Conservation (phyloP, 2,329 filamentous ascomycete species). For the Leptographium procerum region DNA sequence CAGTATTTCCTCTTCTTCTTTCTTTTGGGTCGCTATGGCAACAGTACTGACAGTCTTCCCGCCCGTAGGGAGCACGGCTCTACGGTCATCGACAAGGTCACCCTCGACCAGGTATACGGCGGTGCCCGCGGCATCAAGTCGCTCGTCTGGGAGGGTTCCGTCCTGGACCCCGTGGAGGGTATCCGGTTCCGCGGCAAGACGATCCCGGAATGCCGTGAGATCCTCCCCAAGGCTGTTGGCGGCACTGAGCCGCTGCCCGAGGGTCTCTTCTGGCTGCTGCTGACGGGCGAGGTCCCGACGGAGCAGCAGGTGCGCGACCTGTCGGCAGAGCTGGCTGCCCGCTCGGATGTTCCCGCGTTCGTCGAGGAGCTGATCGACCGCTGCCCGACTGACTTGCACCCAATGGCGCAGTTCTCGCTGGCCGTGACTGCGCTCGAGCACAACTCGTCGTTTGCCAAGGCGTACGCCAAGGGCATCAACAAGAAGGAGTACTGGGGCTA, state of each 20-base stretch:
- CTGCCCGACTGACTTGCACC: constrained; percentile 97
- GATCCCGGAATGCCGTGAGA: constrained; percentile 95
- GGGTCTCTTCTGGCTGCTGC: constrained; percentile 98
- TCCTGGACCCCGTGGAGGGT: constrained; percentile 96
- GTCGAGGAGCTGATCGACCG: constrained; percentile 99
- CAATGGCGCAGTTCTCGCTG: constrained; percentile 98
- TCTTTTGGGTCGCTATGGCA: not conserved
- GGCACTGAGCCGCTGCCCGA: constrained; percentile 96
- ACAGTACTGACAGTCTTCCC: constrained; percentile 12
- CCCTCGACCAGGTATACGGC: constrained; percentile 97
- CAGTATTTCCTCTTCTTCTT: not conserved
- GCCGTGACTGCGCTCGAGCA: constrained; percentile 97
- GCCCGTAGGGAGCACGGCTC: constrained; percentile 70
- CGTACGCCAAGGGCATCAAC: constrained; percentile 97
- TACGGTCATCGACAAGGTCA: constrained; percentile 96
- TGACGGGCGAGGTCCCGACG: constrained; percentile 93
- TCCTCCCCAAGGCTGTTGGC: constrained; percentile 93
- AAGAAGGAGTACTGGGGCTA: constrained; percentile 99
- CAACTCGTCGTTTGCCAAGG: constrained; percentile 94
- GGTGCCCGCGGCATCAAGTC: constrained; percentile 98
- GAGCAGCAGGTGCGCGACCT: constrained; percentile 98
- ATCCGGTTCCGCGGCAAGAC: constrained; percentile 99
- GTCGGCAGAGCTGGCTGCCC: constrained; percentile 97
- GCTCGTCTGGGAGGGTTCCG: constrained; percentile 97
- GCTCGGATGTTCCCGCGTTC: constrained; percentile 94